Evolutionary conservation across 2,329 filamentous ascomycete genomes (phyloP).

Genomic region (Chrysoporthe austroafricana): DNA sequence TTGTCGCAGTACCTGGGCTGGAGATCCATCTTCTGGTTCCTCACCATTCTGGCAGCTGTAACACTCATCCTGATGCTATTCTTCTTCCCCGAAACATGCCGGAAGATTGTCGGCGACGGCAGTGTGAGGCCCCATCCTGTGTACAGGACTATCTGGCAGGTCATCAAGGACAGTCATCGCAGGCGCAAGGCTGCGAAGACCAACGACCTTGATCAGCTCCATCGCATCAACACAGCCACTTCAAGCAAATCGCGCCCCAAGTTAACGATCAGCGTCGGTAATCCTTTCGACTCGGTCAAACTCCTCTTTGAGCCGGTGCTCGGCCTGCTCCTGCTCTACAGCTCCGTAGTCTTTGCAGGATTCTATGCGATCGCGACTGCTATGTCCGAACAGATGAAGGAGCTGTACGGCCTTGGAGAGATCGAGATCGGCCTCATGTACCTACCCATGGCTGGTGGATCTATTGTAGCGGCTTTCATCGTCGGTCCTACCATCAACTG

Average conservation of each 20-base stretch:
- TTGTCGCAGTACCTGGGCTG: conserved; percentile 53
- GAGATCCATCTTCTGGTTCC: conserved; percentile 57
- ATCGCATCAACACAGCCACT: conserved; percentile 11
- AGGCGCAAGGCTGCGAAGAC: conserved; percentile 19
- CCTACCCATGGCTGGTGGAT: conserved; percentile 54
- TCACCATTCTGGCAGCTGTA: conserved; percentile 43
- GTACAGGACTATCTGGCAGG: conserved; percentile 36
- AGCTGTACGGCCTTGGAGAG: conserved; percentile 64
- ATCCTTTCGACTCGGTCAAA: conserved; percentile 82
- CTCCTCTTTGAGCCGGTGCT: conserved; percentile 86
- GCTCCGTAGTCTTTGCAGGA: conserved; percentile 51
- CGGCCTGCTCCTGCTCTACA: conserved; percentile 49
- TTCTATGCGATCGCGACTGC: conserved; percentile 53
- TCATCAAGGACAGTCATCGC: conserved; percentile 29
- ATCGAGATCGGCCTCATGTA: conserved; percentile 58
- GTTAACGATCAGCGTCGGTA: conserved; percentile 68
- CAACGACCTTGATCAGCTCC: conserved; percentile 18
- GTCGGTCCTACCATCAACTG: conserved; percentile 64
- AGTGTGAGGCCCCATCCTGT: conserved; percentile 40
- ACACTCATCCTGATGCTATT: conserved; percentile 43
- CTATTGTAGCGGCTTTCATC: conserved; percentile 49
- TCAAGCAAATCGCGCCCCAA: conserved; percentile 20
- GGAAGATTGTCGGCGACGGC: conserved; percentile 50
- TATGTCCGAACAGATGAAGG: conserved; percentile 47
- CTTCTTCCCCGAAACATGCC: conserved; percentile 51